Conservation (phyloP, 495 filamentous ascomycete species). For the Neurospora sp. region DNA sequence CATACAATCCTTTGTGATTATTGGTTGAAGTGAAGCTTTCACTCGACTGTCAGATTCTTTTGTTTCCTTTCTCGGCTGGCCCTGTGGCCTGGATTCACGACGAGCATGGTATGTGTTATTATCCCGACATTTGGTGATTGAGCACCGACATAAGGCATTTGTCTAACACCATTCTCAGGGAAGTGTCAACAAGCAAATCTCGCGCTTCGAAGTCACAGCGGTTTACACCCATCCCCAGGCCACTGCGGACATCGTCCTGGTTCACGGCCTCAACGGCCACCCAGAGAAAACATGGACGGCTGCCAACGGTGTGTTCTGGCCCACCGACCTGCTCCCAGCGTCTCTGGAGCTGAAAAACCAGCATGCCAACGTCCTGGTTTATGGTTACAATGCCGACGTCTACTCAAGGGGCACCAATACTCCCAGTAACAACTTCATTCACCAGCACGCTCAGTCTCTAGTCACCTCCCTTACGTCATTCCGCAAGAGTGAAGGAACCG, state of each 20-base stretch:
- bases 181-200: constrained; percentile 45
- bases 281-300: constrained; percentile 68
- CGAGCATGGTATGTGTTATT: background rate
- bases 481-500: constrained; percentile 45
- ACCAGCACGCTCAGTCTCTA: constrained; percentile 77
- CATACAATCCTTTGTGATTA: background rate
- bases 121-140: too few species aligned
- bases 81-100: background rate
- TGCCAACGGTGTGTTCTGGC: constrained; percentile 62
- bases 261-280: constrained; percentile 77
- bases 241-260: constrained; percentile 60
- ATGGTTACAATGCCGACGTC: constrained; percentile 79
- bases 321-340: constrained; percentile 58
- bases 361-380: constrained; percentile 63
- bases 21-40: background rate
- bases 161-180: constrained; percentile 19
- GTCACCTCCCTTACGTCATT: constrained; percentile 45
- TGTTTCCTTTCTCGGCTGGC: background rate
- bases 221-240: constrained; percentile 53
- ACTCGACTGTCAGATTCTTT: background rate
- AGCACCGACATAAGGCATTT: background rate
- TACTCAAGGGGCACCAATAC: constrained; percentile 37
- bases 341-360: constrained; percentile 50
- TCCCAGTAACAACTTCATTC: constrained; percentile 59
- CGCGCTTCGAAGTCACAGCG: constrained; percentile 58